Percentiles rank a stretch among this genome's conserved stretches.
Conservation (phyloP, 2,329 filamentous ascomycete genomes). For the Venturia carpophila region DNA sequence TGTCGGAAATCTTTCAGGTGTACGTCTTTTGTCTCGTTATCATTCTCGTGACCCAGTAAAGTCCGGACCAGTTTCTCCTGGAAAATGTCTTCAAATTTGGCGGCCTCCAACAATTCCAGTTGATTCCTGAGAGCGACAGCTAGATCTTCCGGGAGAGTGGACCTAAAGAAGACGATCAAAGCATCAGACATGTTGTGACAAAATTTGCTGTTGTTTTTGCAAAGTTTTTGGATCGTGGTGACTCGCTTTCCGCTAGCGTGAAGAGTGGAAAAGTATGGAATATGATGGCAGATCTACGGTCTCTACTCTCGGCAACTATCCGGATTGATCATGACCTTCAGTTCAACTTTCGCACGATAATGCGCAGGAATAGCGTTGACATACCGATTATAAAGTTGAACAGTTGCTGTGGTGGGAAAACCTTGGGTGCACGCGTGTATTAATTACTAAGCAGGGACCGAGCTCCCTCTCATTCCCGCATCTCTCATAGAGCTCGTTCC, state of each 20-base stretch:
- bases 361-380: neutral
- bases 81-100: constrained; percentile 36
- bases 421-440: neutral
- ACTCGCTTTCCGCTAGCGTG: neutral
- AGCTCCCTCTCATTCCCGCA: neutral
- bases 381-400: too few relatives aligned
- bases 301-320: neutral
- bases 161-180: constrained; percentile 35
- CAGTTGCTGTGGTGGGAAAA: too few relatives aligned
- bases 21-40: constrained; percentile 28
- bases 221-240: neutral
- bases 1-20: constrained; percentile 28
- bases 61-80: constrained; percentile 33
- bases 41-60: constrained; percentile 35
- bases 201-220: neutral
- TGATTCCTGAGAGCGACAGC: constrained; percentile 31
- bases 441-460: neutral
- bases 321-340: neutral
- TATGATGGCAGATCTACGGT: neutral
- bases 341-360: neutral
- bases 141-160: constrained; percentile 36
- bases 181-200: constrained; percentile 34
- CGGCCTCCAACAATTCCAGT: constrained; percentile 35
- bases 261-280: neutral
- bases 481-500: neutral